A percentile compares a stretch with the other conserved stretches of the same genome.
Evolutionary conservation across 2,329 filamentous ascomycete species (phyloP).

Genomic region (Zasmidium citrigriseum): DNA sequence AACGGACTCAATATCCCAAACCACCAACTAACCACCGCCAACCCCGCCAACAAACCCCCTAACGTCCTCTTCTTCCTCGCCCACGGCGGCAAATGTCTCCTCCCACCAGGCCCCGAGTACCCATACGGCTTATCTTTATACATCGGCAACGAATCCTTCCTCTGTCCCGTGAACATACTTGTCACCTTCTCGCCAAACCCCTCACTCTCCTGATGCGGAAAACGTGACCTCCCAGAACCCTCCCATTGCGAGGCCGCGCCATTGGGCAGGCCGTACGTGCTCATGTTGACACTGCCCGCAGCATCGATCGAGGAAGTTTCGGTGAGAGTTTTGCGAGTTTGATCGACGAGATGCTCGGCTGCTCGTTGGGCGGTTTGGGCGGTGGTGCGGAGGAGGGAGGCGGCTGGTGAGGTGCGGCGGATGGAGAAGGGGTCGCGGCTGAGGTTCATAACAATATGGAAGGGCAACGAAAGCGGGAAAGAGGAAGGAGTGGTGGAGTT

Average conservation of each 20-base stretch:
- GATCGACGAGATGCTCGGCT: slow-evolving; percentile 1
- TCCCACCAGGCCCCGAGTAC: slow-evolving; percentile 60
- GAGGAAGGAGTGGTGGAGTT: neutral
- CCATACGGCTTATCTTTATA: slow-evolving; percentile 98
- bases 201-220: slow-evolving; percentile 30
- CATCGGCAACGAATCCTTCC: slow-evolving; percentile 71
- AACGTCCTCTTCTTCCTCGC: slow-evolving; percentile 62
- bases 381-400: slow-evolving; percentile 23
- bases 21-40: slow-evolving; percentile 66
- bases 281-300: slow-evolving; percentile 16
- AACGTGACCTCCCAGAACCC: slow-evolving; percentile 21
- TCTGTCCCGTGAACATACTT: slow-evolving; percentile 62
- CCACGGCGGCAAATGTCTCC: slow-evolving; percentile 42
- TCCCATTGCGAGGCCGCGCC: slow-evolving; percentile 19
- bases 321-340: neutral
- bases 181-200: slow-evolving; percentile 63
- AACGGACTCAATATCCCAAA: slow-evolving; percentile 60
- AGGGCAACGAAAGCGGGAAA: slow-evolving; percentile 3
- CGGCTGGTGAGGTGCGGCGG: slow-evolving; percentile 32
- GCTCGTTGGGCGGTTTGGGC: slow-evolving; percentile 7
- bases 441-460: slow-evolving; percentile 39
- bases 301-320: neutral
- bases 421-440: slow-evolving; percentile 50
- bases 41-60: slow-evolving; percentile 55
- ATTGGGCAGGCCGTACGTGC: slow-evolving; percentile 23